Conservation (phyloP, 768 basidiomycete species). For the Xerocomellus amylosporus region DNA sequence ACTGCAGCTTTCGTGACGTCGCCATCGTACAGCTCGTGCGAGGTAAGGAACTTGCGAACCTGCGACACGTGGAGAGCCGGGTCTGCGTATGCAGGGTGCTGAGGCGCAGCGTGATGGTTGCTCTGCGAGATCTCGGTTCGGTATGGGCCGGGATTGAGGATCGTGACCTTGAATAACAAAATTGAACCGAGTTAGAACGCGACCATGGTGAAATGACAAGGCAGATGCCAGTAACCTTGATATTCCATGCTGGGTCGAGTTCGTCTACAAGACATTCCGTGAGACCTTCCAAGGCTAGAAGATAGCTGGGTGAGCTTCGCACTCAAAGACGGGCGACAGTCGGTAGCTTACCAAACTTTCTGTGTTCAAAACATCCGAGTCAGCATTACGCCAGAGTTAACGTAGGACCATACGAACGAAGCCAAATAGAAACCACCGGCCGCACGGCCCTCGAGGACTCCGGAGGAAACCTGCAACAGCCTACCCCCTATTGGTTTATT, state of each 20-base stretch:
- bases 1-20: constrained; percentile 11
- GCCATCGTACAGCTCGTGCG: constrained; percentile 5
- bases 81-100: constrained; percentile 21
- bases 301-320: background rate
- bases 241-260: constrained; percentile 18
- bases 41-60: background rate
- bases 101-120: background rate
- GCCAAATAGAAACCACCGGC: constrained; percentile 24
- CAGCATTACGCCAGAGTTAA: background rate
- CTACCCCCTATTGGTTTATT: constrained; percentile 39
- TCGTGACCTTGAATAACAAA: constrained; percentile 8
- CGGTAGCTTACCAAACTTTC: constrained; percentile 14
- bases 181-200: background rate
- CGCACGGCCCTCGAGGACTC: constrained; percentile 19
- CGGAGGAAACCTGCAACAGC: constrained; percentile 39
- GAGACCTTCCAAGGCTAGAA: constrained; percentile 18
- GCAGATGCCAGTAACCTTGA: constrained; percentile 9
- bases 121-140: constrained; percentile 10
- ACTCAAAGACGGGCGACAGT: too few relatives aligned
- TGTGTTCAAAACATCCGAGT: background rate
- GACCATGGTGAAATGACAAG: background rate
- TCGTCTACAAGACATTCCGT: constrained; percentile 8
- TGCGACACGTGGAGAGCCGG: constrained; percentile 2
- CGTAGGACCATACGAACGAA: constrained; percentile 14
- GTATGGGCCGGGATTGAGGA: constrained; percentile 18